Conservation (phyloP, 192 early-diverging fungal species). For the Podila epicladia region DNA sequence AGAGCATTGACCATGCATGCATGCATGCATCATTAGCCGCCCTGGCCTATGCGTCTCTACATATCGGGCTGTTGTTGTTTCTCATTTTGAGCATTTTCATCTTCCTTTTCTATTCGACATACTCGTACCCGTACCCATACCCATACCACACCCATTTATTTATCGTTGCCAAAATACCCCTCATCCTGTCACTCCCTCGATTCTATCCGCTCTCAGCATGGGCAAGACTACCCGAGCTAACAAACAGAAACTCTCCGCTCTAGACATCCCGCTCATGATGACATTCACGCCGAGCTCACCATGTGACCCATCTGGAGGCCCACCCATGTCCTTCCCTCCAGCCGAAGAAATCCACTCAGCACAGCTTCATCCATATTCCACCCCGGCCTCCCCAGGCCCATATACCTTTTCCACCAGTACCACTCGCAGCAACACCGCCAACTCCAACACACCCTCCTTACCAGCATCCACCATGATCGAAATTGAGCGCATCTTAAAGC, state of each 20-base stretch:
- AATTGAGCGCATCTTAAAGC: conserved; percentile 47
- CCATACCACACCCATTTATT: not conserved
- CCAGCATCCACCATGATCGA: conserved; percentile 37
- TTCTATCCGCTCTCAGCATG: not conserved
- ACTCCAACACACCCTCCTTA: conserved; percentile 4
- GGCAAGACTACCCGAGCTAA: conserved; percentile 18
- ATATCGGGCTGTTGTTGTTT: not conserved
- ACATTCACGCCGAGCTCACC: conserved; percentile 48
- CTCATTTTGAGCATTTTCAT: not conserved
- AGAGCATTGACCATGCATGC: not conserved
- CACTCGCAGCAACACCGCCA: not conserved
- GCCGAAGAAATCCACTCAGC: conserved; percentile 18
- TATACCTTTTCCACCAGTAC: not conserved
- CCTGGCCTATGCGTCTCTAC: not conserved
- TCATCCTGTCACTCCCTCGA: too few species aligned
- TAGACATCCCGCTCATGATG: conserved; percentile 48
- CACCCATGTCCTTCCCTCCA: conserved; percentile 26
- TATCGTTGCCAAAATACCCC: not conserved
- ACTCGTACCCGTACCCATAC: not conserved
- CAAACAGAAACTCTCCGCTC: conserved; percentile 4
- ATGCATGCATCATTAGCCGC: not conserved
- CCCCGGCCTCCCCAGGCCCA: conserved; percentile 4
- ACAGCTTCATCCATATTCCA: conserved; percentile 43
- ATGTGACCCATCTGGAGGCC: conserved; percentile 27
- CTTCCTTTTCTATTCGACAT: not conserved